Base-by-base conservation (phyloP, 371 early-diverging fungal genomes). In the Circinella umbellata region DNA sequence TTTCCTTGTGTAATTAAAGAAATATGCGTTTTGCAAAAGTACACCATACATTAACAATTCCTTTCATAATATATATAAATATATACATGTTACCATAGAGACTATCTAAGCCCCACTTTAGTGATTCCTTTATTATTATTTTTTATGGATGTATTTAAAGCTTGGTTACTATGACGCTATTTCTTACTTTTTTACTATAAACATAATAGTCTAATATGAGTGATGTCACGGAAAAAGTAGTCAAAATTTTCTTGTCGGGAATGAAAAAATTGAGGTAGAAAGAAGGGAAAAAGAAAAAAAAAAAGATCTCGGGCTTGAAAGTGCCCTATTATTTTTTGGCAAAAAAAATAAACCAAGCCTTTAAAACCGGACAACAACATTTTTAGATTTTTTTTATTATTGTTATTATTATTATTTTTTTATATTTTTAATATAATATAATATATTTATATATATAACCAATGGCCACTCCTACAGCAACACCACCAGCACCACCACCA, bases 181-280 rank as follows among this genome's bases (percentile, higher is more conserved):
- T 15, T 47, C 47, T n/a, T 15, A 49, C 17, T 15, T 14, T 4
- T 11, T n/a, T 51, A 51, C 15, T 51, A 17, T n/a, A 51, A 51
- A 15, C 4, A 15, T 15, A 8, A 5, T 17, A 51, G 14, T 1
- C n/a, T 17, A 8, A 47, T 15, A 11, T 9, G 47, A 15, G 15
- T 51, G 51, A 51, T 51, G 51, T 51, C 51, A 51, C 51, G n/a
- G 51, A 51, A 15, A 51, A 51, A 15, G 51, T 5, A n/a, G 51
- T 51, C 51, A 51, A 51, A 51, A 51, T n/a, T 51, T 51, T 51
- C 51, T 51, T 51, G 51, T 51, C 51, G 51, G 42, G 51, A 51
- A 51, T 15, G 51, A 51, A 51, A 51, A 51, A 42, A 42, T 2
- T 1, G 0, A 9, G 42, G 11, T 6, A 9, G 42, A 42, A 11